A percentile compares a stretch with the other conserved stretches of the same genome.
Conservation (phyloP, 352 stramenopile species). For the Phytophthora fragariaefolia region DNA sequence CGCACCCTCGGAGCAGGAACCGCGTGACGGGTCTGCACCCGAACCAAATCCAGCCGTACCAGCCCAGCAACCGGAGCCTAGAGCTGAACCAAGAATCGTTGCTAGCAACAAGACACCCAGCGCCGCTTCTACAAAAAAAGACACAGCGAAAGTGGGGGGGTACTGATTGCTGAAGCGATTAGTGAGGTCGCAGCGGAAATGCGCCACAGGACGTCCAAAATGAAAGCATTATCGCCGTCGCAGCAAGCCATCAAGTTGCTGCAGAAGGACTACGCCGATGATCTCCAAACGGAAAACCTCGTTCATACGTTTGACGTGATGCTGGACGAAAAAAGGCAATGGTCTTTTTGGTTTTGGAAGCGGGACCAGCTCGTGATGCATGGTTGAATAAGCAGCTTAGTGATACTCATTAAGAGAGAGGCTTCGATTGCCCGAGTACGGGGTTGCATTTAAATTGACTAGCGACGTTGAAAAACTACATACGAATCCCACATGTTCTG, state of each 20-base stretch:
- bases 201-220: not conserved
- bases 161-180: not conserved
- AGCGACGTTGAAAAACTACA: not conserved
- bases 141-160: not conserved
- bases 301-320: not conserved
- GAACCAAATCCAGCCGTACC: no score
- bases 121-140: not conserved
- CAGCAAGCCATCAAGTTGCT: slow-evolving; percentile 1
- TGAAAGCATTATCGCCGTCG: not conserved
- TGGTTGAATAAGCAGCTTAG: slow-evolving; percentile 17
- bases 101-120: not conserved
- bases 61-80: not conserved
- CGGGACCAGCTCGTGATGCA: slow-evolving; percentile 8
- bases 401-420: not conserved
- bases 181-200: not conserved
- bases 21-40: not conserved
- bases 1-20: not conserved
- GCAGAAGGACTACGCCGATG: not conserved
- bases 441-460: not conserved
- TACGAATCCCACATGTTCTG: slow-evolving; percentile 27
- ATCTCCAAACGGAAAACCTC: not conserved
- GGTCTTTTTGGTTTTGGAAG: slow-evolving; percentile 12
- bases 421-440: not conserved
- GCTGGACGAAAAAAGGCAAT: not conserved
- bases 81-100: not conserved